Evolutionary conservation across 2,329 filamentous ascomycete genomes (phyloP).

Genomic region (Pochonia chlamydosporia): DNA sequence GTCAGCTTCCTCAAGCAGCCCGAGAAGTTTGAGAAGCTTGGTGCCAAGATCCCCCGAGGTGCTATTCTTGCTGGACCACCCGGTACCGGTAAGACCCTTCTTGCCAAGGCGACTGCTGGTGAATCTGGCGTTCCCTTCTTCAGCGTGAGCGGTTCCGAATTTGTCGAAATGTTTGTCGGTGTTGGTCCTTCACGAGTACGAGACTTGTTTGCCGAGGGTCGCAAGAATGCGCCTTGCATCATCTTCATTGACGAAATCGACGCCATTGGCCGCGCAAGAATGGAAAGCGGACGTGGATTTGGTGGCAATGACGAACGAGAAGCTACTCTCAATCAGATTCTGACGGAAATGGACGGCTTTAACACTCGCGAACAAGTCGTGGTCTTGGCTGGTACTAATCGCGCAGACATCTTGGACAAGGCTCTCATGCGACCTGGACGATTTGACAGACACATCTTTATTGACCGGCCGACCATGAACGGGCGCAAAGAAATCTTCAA

Average conservation of each 20-base stretch:
- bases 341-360: slow-evolving; percentile 99
- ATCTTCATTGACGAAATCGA: slow-evolving; percentile 99
- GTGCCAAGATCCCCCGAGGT: slow-evolving; percentile 95
- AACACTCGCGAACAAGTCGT: slow-evolving; percentile 96
- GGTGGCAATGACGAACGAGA: slow-evolving; percentile 97
- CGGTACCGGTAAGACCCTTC: slow-evolving; percentile 94
- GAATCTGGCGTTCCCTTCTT: slow-evolving; percentile 97
- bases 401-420: slow-evolving; percentile 90
- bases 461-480: slow-evolving; percentile 94
- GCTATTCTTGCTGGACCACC: slow-evolving; percentile 96
- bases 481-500: slow-evolving; percentile 93
- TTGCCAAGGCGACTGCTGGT: slow-evolving; percentile 95
- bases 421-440: slow-evolving; percentile 94
- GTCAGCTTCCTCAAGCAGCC: slow-evolving; percentile 95
- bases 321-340: slow-evolving; percentile 93
- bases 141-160: slow-evolving; percentile 96
- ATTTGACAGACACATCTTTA: slow-evolving; percentile 93
- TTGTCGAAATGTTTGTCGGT: slow-evolving; percentile 99
- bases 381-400: slow-evolving; percentile 92
- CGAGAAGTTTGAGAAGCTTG: slow-evolving; percentile 84
- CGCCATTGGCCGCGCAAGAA: slow-evolving; percentile 86
- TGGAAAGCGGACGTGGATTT: slow-evolving; percentile 64
- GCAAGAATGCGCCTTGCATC: slow-evolving; percentile 96
- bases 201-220: slow-evolving; percentile 87
- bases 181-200: slow-evolving; percentile 93